A percentile compares a stretch with the other conserved stretches of the same genome.
Conservation (phyloP, 1,284 basidiomycete species). For the Leccinum fallax region DNA sequence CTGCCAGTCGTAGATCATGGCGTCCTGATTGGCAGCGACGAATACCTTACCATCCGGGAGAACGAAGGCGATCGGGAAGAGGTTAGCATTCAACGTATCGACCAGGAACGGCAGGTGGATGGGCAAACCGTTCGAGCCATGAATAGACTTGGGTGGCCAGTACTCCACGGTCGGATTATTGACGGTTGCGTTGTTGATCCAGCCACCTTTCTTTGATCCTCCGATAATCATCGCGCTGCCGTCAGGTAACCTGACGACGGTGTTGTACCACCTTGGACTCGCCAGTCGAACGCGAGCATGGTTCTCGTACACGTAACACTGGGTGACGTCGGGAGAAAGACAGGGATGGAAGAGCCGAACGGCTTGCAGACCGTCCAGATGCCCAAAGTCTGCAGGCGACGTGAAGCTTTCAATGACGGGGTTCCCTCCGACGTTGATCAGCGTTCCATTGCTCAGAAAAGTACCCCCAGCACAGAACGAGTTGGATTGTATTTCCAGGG, state of each 20-base stretch:
- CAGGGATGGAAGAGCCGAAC: constrained; percentile 77
- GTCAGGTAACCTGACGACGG: constrained; percentile 67
- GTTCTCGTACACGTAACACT: constrained; percentile 67
- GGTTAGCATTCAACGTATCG: constrained; percentile 76
- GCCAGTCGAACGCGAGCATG: constrained; percentile 66
- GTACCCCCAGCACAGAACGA: constrained; percentile 88
- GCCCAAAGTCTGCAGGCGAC: constrained; percentile 71
- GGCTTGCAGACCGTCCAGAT: constrained; percentile 72
- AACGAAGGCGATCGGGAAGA: constrained; percentile 77
- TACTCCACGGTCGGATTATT: constrained; percentile 85
- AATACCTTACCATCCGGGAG: constrained; percentile 78
- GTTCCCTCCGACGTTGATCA: constrained; percentile 79
- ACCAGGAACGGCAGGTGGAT: constrained; percentile 65
- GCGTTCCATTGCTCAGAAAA: constrained; percentile 73
- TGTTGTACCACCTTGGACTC: constrained; percentile 78
- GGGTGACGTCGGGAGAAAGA: constrained; percentile 45
- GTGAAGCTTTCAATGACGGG: constrained; percentile 67
- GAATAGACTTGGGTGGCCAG: constrained; percentile 75
- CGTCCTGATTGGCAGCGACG: constrained; percentile 77
- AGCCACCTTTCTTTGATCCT: constrained; percentile 77
- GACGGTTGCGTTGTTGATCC: constrained; percentile 76
- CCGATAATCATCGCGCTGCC: constrained; percentile 83
- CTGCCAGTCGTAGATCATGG: constrained; percentile 80
- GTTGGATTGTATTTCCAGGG: constrained; percentile 72
- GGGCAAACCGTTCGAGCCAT: constrained; percentile 64